phyloP scores from a whole-genome alignment of 1,139 yeast genomes.

The Scheffersomyces quercinus region DNA sequence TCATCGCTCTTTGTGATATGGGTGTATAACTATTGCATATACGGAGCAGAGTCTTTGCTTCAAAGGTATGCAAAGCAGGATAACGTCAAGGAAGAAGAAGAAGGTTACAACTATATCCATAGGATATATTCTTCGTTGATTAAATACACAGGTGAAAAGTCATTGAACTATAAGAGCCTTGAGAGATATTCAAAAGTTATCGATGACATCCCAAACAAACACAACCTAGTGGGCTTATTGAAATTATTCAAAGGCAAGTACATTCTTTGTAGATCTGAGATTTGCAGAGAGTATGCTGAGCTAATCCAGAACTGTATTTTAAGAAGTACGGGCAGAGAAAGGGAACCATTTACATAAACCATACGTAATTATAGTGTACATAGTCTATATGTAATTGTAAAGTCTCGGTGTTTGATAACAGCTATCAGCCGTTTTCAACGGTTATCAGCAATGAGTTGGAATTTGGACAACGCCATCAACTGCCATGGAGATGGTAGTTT shows the following conservation, averaged over 20 bases:
- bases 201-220: constrained; percentile 31
- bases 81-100: constrained; percentile 21
- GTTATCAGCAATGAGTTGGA: neutral
- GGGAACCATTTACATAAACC: neutral
- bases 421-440: neutral
- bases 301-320: constrained; percentile 55
- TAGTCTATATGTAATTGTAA: neutral
- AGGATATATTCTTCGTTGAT: neutral
- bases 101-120: constrained; percentile 27
- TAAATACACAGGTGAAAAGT: neutral
- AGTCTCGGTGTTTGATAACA: neutral
- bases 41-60: constrained; percentile 54
- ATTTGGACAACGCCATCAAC: no score
- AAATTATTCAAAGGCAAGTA: constrained; percentile 28
- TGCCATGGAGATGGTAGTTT: no score
- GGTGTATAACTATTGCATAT: constrained; percentile 51
- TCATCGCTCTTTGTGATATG: constrained; percentile 54
- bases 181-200: neutral
- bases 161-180: neutral
- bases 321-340: constrained; percentile 50
- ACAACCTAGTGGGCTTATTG: constrained; percentile 53
- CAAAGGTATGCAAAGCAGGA: constrained; percentile 9
- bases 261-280: constrained; percentile 51
- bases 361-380: neutral
- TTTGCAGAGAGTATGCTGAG: constrained; percentile 55